These are phyloP conservation scores for Haematococcus lacustris DNA, from an alignment of 139 green algal genomes.

Conservation along the genomic window DNA sequence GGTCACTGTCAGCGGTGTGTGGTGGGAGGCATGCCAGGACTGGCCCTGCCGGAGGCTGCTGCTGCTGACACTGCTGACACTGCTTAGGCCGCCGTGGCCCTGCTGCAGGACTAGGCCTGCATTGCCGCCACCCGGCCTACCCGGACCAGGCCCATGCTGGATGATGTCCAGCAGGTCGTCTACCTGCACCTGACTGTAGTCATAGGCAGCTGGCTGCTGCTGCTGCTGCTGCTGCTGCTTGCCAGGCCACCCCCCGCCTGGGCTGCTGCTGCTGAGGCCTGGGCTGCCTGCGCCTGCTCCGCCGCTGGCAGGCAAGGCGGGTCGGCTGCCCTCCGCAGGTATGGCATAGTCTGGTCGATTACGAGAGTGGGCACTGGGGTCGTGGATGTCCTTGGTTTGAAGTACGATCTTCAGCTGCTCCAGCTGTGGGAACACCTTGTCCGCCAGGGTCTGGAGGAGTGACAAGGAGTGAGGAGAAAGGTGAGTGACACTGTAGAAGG, in stretches of 20 bases:
- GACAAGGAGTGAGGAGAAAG: background rate
- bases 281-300: too few relatives aligned
- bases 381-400: constrained; percentile 12
- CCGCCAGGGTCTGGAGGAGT: constrained; percentile 1
- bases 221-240: background rate
- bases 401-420: constrained; percentile 56
- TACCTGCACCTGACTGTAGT: background rate
- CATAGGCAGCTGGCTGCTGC: background rate
- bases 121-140: too few relatives aligned
- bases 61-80: too few relatives aligned
- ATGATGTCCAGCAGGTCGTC: constrained; percentile 36
- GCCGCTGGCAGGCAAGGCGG: too few relatives aligned
- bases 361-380: constrained; percentile 21
- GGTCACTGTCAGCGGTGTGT: too few relatives aligned
- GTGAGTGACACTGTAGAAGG: background rate
- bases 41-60: too few relatives aligned
- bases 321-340: constrained; percentile 39
- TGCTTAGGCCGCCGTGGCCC: too few relatives aligned
- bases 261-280: too few relatives aligned
- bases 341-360: constrained; percentile 36
- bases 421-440: constrained; percentile 41
- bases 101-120: too few relatives aligned
- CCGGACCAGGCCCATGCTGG: background rate
- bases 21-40: too few relatives aligned
- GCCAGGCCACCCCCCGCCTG: constrained; percentile 51